Evolutionary conservation across 345 rosid genomes (phyloP), one percentile per base, ranked within the genome.

Genomic region (Bretschneidera sinensis): DNA sequence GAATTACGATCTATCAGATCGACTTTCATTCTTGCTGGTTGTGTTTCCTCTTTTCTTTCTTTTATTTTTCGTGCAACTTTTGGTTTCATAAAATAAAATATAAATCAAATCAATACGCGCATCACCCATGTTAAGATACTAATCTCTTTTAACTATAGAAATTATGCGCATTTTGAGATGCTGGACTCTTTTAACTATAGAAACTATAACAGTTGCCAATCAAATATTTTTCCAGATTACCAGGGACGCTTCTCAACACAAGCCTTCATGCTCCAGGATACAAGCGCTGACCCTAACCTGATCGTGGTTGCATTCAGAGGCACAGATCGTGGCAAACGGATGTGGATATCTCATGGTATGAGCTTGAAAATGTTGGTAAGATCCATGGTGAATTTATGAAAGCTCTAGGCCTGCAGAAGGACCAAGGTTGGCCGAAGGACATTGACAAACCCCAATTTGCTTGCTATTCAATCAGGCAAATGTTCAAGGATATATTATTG

Each of bases 241-340:
- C 71, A 50, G 31, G 24, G 64, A 59, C 55, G 25, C 1, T 35
- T 0, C 15, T 80, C 89, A 33, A 84, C 89, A 5, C 80, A 80
- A 6, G 87, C 79, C 4, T 70, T 86, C 59, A 67, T 86, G 19
- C 48, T 84, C 34, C 71, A 71, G 31, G 85, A 86, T 43, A 59
- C 68, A 25, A 62, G 16, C 31, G 33, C 71, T 18, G 63, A 80
- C 57, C 85, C 89, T 0, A 75, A 70, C 68, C 55, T 78, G 31
- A 73, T 82, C 9, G 75, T 77, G 25, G 82, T 82, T 10, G 81
- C 80, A 66, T 87, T 87, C 35, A 77, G 79, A 75, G 95, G 90
- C 23, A 87, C 95, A 0, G 43, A 60, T 20, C 95, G 6, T 80
- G 82, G 83, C 51, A 65, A 57, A 72, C 76, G 4, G 88, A 82